These are phyloP conservation scores for Camelina hispida DNA, from an alignment of 345 rosid species.

Conservation along the genomic window DNA sequence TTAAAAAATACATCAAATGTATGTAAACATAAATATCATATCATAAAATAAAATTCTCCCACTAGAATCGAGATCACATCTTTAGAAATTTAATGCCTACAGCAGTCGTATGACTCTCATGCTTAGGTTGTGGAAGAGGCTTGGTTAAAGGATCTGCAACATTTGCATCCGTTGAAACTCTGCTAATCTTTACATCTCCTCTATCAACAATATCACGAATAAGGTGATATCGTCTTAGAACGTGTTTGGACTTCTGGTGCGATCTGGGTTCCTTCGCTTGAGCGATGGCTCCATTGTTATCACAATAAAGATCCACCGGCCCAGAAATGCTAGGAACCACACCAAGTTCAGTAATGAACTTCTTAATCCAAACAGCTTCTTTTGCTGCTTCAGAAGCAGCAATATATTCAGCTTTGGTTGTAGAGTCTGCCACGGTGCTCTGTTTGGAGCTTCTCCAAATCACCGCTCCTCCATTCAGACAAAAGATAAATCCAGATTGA, in stretches of 20 bases:
- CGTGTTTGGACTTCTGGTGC: conserved; percentile 6
- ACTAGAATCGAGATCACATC: too few relatives aligned
- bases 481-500: background rate
- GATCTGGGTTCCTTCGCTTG: background rate
- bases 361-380: background rate
- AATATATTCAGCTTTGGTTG: background rate
- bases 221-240: background rate
- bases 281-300: background rate
- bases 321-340: background rate
- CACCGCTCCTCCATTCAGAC: background rate
- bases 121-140: too few relatives aligned
- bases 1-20: too few relatives aligned
- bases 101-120: too few relatives aligned
- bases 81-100: too few relatives aligned
- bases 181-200: background rate
- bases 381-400: background rate
- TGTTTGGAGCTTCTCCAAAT: background rate
- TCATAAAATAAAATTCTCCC: too few relatives aligned
- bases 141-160: too few relatives aligned
- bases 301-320: background rate
- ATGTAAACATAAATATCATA: too few relatives aligned
- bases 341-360: background rate
- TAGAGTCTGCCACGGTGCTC: background rate
- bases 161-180: too few relatives aligned
- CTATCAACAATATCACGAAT: background rate